These are phyloP conservation scores for Pleurotus cornucopiae DNA, from an alignment of 768 basidiomycete species.

Conservation along the genomic window DNA sequence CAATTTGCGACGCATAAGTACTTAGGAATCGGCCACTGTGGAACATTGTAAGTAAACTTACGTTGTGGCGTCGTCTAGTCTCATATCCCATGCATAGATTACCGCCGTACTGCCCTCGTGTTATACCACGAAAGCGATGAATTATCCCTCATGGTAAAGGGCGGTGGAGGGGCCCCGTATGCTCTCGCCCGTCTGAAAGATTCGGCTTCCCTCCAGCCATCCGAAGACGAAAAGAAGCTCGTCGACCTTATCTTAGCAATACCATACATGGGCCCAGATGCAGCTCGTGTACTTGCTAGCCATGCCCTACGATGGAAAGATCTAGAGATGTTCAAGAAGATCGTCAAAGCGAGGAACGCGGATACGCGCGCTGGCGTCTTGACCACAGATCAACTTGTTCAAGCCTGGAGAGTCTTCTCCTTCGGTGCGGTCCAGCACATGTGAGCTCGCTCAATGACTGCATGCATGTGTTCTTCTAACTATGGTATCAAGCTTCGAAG, in stretches of 20 bases:
- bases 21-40: slow-evolving; percentile 21
- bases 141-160: slow-evolving; percentile 13
- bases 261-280: too few species aligned
- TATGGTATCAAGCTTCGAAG: slow-evolving; percentile 16
- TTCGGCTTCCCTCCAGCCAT: slow-evolving; percentile 9
- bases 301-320: slow-evolving; percentile 25
- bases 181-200: slow-evolving; percentile 17
- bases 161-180: slow-evolving; percentile 15
- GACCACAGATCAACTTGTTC: slow-evolving; percentile 12
- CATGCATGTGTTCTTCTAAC: not conserved
- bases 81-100: slow-evolving; percentile 17
- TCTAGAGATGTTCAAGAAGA: slow-evolving; percentile 20
- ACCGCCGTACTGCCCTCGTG: slow-evolving; percentile 27
- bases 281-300: slow-evolving; percentile 13
- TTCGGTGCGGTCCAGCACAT: slow-evolving; percentile 18
- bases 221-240: slow-evolving; percentile 11
- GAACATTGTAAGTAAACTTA: slow-evolving; percentile 23
- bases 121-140: slow-evolving; percentile 21
- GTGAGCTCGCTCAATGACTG: slow-evolving; percentile 12
- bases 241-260: slow-evolving; percentile 2
- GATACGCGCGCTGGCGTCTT: slow-evolving; percentile 8
- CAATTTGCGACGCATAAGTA: not conserved
- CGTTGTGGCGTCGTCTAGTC: not conserved
- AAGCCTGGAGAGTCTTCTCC: slow-evolving; percentile 19
- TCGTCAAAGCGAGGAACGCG: slow-evolving; percentile 15